Conservation (phyloP, 495 filamentous ascomycete species). For the Letharia columbiana region DNA sequence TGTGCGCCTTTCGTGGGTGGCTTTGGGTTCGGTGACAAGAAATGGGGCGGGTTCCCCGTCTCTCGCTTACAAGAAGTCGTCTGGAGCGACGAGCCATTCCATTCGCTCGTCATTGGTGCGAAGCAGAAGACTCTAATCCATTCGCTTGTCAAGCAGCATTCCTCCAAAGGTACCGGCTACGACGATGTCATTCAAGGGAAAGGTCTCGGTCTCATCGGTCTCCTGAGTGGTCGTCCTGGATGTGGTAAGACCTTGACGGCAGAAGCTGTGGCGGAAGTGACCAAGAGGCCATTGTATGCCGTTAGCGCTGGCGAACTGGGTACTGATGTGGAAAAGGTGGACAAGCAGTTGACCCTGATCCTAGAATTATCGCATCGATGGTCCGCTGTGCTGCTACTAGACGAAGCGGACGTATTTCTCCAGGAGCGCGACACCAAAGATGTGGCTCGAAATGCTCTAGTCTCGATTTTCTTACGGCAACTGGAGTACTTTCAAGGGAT, state of each 20-base stretch:
- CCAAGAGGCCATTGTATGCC: slow-evolving; percentile 24
- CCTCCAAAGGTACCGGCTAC: slow-evolving; percentile 9
- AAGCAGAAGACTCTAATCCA: slow-evolving; percentile 34
- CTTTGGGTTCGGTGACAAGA: slow-evolving; percentile 17
- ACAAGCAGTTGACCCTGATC: slow-evolving; percentile 18
- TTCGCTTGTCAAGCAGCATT: slow-evolving; percentile 28
- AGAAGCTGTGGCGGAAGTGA: slow-evolving; percentile 24
- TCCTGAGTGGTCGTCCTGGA: slow-evolving; percentile 23
- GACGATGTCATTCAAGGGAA: slow-evolving; percentile 26
- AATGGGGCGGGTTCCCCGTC: slow-evolving; percentile 18
- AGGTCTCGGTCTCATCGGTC: slow-evolving; percentile 23
- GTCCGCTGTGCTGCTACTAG: slow-evolving; percentile 38
- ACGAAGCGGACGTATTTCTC: slow-evolving; percentile 44
- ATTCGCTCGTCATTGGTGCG: slow-evolving; percentile 14
- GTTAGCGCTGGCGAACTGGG: slow-evolving; percentile 25
- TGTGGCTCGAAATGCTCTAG: slow-evolving; percentile 37
- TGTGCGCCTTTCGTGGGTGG: slow-evolving; percentile 14
- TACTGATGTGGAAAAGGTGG: slow-evolving; percentile 22
- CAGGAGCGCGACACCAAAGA: slow-evolving; percentile 31
- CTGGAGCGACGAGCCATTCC: slow-evolving; percentile 16
- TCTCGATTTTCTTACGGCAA: slow-evolving; percentile 44
- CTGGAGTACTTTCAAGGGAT: slow-evolving; percentile 53
- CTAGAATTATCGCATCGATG: slow-evolving; percentile 25
- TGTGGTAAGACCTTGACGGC: slow-evolving; percentile 29
- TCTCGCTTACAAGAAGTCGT: slow-evolving; percentile 15